Evolutionary conservation across 768 basidiomycete species (phyloP).

Genomic region (Leccinellum luteum): DNA sequence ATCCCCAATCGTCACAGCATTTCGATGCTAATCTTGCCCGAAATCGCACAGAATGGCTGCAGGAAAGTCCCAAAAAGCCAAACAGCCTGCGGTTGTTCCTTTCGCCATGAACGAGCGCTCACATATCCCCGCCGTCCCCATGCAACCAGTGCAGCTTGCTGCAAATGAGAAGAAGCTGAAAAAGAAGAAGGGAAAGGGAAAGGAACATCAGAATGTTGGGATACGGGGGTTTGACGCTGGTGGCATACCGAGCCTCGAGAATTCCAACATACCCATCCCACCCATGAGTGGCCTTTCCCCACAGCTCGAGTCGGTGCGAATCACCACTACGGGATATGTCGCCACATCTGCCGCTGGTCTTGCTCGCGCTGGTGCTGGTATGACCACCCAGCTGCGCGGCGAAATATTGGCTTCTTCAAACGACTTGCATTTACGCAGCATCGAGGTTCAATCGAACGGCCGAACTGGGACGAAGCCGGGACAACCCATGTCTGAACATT

Average conservation of each 20-base stretch:
- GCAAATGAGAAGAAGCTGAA: constrained; percentile 39
- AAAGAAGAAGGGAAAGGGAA: constrained; percentile 46
- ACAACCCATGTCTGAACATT: constrained; percentile 12
- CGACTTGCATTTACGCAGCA: constrained; percentile 53
- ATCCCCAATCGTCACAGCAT: background rate
- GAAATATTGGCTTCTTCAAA: constrained; percentile 60
- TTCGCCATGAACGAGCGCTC: constrained; percentile 6
- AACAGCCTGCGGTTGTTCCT: constrained; percentile 12
- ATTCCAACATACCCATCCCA: constrained; percentile 14
- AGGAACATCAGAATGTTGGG: constrained; percentile 17
- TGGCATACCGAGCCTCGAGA: constrained; percentile 27
- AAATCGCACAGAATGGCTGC: constrained; percentile 26
- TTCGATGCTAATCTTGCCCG: constrained; percentile 16
- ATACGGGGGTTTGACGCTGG: constrained; percentile 15
- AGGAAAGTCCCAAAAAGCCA: constrained; percentile 30
- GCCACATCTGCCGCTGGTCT: constrained; percentile 35
- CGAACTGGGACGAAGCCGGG: constrained; percentile 27
- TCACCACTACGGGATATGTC: constrained; percentile 45
- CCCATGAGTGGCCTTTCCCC: constrained; percentile 40
- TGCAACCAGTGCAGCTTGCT: constrained; percentile 8
- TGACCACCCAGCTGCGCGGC: constrained; percentile 45
- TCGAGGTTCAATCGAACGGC: constrained; percentile 28
- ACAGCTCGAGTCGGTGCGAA: constrained; percentile 46
- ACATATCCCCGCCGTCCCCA: constrained; percentile 5
- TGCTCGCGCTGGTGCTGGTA: constrained; percentile 29